phyloP scores from a whole-genome alignment of 495 filamentous ascomycete species.

The Hyaloscypha hepaticicola region DNA sequence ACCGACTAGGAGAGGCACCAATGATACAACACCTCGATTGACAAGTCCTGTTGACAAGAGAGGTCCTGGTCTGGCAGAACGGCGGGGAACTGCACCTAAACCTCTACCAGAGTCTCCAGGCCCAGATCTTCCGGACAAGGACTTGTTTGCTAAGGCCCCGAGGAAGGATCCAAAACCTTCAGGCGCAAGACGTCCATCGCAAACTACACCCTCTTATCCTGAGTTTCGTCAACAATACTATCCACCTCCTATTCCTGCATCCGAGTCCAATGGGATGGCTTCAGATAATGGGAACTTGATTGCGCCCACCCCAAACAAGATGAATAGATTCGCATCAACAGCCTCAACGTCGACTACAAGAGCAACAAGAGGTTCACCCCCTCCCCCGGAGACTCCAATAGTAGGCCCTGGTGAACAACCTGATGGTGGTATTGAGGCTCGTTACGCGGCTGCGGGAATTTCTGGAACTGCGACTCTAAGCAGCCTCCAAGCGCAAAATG shows the following conservation, averaged over 20 bases:
- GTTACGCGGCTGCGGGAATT: constrained; percentile 86
- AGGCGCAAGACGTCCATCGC: constrained; percentile 25
- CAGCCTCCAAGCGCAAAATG: constrained; percentile 76
- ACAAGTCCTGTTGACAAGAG: constrained; percentile 50
- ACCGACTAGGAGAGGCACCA: constrained; percentile 19
- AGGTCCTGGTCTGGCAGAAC: constrained; percentile 60
- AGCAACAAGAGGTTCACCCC: constrained; percentile 88
- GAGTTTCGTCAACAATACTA: constrained; percentile 25
- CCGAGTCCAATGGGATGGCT: constrained; percentile 22
- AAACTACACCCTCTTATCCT: constrained; percentile 19
- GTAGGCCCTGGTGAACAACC: constrained; percentile 67
- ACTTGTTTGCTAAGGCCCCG: constrained; percentile 58
- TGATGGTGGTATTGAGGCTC: constrained; percentile 79
- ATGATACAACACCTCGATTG: constrained; percentile 46
- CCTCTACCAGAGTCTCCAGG: constrained; percentile 76
- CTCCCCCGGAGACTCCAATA: constrained; percentile 93
- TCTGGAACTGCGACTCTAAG: constrained; percentile 79
- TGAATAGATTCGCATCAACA: constrained; percentile 82
- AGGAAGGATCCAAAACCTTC: constrained; percentile 21
- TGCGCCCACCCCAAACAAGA: constrained; percentile 31
- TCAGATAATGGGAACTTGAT: constrained; percentile 14
- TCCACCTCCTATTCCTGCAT: constrained; percentile 17
- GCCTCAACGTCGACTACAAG: constrained; percentile 92
- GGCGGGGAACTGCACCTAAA: constrained; percentile 71
- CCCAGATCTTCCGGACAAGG: constrained; percentile 66